These are phyloP conservation scores for Coemansia brasiliensis DNA, from an alignment of 192 early-diverging fungal species.

Conservation along the genomic window DNA sequence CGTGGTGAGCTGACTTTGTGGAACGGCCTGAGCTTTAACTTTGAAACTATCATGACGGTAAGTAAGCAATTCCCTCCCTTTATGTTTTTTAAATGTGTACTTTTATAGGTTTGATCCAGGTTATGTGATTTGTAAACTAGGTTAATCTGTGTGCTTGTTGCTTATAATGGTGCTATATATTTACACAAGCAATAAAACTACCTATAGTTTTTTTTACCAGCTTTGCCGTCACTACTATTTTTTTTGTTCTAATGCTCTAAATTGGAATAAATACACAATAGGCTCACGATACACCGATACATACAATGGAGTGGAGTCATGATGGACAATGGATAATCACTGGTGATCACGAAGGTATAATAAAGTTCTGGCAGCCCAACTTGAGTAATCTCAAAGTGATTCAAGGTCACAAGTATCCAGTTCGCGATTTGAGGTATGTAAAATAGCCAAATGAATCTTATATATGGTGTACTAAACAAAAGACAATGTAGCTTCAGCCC, in stretches of 20 bases:
- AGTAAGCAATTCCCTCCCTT: not conserved
- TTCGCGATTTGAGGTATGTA: conserved; percentile 88
- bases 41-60: conserved; percentile 91
- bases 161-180: too few relatives aligned
- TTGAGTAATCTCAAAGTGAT: conserved; percentile 91
- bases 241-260: not conserved
- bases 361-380: conserved; percentile 98
- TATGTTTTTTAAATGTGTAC: too few relatives aligned
- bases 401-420: conserved; percentile 82
- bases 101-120: too few relatives aligned
- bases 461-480: conserved; percentile 24
- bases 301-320: conserved; percentile 95
- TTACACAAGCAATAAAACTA: too few relatives aligned
- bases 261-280: conserved; percentile 15
- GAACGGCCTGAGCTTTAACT: conserved; percentile 98
- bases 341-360: conserved; percentile 84
- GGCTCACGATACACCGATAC: conserved; percentile 91
- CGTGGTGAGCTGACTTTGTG: conserved; percentile 96
- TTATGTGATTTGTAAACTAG: too few relatives aligned
- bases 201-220: not conserved
- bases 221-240: not conserved
- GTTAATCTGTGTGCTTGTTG: too few relatives aligned
- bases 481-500: conserved; percentile 83
- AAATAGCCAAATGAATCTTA: not conserved
- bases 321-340: conserved; percentile 95